Conservation (phyloP, 805 yeast species). For the Candida arabinofermentans region DNA sequence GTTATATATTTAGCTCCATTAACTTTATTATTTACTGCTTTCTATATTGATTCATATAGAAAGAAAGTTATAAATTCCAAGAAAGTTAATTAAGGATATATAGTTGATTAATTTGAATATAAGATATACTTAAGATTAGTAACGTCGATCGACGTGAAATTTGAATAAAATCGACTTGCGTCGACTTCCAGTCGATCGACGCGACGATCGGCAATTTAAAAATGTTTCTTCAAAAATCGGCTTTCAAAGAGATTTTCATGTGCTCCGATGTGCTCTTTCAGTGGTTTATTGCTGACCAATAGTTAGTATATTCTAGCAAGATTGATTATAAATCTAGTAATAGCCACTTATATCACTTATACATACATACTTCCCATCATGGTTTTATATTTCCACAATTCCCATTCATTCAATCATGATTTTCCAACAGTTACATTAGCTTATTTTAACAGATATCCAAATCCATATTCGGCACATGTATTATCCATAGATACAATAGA, state of each 20-base stretch:
- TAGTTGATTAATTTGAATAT: too few species aligned
- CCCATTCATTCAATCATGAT: slow-evolving; percentile 57
- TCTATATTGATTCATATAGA: slow-evolving; percentile 56
- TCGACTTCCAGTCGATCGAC: too few species aligned
- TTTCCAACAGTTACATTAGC: slow-evolving; percentile 75
- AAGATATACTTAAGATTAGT: too few species aligned
- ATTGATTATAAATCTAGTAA: background rate
- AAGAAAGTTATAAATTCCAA: slow-evolving; percentile 12
- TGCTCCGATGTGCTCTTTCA: too few species aligned
- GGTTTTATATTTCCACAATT: slow-evolving; percentile 60
- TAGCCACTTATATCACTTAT: background rate
- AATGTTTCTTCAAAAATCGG: too few species aligned
- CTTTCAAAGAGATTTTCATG: too few species aligned
- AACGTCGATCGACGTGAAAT: background rate
- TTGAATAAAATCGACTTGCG: too few species aligned
- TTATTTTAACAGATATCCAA: slow-evolving; percentile 67
- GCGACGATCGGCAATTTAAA: background rate
- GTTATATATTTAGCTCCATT: slow-evolving; percentile 64
- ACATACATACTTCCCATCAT: slow-evolving; percentile 29
- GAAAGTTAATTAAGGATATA: too few species aligned
- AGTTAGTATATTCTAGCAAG: background rate
- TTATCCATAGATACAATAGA: slow-evolving; percentile 76
- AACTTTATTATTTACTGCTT: slow-evolving; percentile 61
- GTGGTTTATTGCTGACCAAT: too few species aligned
- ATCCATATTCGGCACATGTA: slow-evolving; percentile 85